phyloP scores from a whole-genome alignment of 768 basidiomycete species.

The Russula olivacea region DNA sequence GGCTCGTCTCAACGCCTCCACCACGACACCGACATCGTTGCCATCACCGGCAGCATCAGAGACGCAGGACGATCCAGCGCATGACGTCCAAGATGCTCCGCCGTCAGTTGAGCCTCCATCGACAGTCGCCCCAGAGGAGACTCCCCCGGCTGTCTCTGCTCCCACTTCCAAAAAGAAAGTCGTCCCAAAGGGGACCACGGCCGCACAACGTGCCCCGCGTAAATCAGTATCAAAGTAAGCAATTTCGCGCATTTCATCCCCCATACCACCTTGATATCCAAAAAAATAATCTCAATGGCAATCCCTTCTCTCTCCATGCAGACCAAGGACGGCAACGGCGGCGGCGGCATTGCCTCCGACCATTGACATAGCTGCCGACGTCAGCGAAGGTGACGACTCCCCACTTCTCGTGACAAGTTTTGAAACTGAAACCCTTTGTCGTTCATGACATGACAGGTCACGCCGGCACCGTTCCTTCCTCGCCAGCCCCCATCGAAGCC shows the following conservation, averaged over 20 bases:
- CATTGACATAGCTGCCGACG: conserved; percentile 9
- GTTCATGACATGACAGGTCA: conserved; percentile 16
- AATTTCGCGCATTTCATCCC: background rate
- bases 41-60: background rate
- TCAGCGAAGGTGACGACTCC: conserved; percentile 9
- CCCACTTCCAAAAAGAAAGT: conserved; percentile 28
- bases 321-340: background rate
- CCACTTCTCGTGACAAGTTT: background rate
- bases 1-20: conserved; percentile 13
- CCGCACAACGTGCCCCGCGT: conserved; percentile 29
- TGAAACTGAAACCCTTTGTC: too few relatives aligned
- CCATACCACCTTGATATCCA: background rate
- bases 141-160: conserved; percentile 8
- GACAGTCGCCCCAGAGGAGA: conserved; percentile 15
- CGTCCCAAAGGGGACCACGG: conserved; percentile 26
- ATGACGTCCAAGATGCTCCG: conserved; percentile 6
- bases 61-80: background rate
- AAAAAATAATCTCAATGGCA: background rate
- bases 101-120: background rate
- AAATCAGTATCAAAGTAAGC: conserved; percentile 32
- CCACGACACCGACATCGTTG: background rate
- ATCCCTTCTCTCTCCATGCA: background rate
- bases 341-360: conserved; percentile 1
- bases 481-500: conserved; percentile 15
- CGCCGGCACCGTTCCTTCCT: conserved; percentile 26